Conservation (phyloP, 2,329 filamentous ascomycete genomes). For the Diaporthe ilicicola region DNA sequence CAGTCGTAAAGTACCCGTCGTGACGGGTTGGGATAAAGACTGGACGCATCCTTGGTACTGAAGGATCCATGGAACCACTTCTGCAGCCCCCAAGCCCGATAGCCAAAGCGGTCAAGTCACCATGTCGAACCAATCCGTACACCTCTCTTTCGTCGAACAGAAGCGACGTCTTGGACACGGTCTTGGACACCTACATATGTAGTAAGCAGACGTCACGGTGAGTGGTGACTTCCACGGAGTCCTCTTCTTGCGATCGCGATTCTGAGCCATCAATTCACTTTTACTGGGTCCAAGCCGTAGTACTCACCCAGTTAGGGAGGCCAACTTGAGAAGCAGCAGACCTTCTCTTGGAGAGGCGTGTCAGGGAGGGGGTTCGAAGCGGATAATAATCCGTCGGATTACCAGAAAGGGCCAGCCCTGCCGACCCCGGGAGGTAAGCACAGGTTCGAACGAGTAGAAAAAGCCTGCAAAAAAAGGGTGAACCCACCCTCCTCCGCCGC, state of each 20-base stretch:
- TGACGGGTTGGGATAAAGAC: not conserved
- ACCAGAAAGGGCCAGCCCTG: slow-evolving; percentile 1
- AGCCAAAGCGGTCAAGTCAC: not conserved
- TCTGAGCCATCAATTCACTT: not conserved
- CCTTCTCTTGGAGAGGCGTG: not conserved
- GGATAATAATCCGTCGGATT: slow-evolving; percentile 20
- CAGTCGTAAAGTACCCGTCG: not conserved
- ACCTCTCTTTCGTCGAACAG: not conserved
- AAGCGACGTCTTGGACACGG: not conserved
- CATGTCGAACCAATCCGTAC: not conserved
- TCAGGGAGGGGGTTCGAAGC: not conserved
- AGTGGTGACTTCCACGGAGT: not conserved
- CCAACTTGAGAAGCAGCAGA: not conserved
- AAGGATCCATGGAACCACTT: slow-evolving; percentile 17
- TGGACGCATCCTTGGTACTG: not conserved
- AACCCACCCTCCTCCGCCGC: slow-evolving; percentile 11
- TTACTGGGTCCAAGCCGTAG: not conserved
- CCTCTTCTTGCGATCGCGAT: not conserved
- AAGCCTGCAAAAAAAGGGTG: not conserved
- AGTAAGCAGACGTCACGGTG: not conserved
- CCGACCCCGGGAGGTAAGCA: slow-evolving; percentile 6
- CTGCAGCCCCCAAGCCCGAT: not conserved
- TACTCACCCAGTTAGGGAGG: not conserved
- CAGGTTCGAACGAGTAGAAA: not conserved
- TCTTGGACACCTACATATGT: slow-evolving; percentile 7